Base-by-base conservation (phyloP, 805 yeast genomes). In the Teunomyces aglyptinius region DNA sequence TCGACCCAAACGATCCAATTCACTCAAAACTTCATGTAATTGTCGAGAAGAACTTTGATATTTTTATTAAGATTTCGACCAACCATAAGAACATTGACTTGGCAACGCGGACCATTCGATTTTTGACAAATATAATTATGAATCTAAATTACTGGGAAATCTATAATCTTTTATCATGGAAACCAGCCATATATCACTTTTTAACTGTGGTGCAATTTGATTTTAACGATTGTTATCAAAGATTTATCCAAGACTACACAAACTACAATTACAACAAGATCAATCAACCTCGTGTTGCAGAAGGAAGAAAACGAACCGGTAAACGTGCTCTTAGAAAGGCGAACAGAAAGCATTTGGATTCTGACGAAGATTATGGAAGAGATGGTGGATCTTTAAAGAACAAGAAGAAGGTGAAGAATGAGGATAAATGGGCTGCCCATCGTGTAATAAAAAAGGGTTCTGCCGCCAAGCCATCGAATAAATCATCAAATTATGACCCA, bases 401-500 rank as follows among this genome's bases (percentile, higher is more conserved):
- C 36, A 48, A 48, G 46, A 49, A 49, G 24, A 60, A 55, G 41
- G 45, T 57, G 20, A 43, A 58, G 29, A 57, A 49, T 7, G 67
- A 63, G 22, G 50, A 59, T 4, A 64, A 61, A 44, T 47, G 53
- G 29, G 60, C 57, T 7, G 58, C 65, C n/a, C 73, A 65, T 45
- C 52, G 61, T 32, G 53, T 66, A 11, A 61, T 64, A 32, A 64
- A 65, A 46, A 63, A 50, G 52, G 44, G 36, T 12, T 50, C 54
- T 33, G 52, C 57, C 2, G 32, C 57, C n/a, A 56, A 53, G 33
- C 50, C 56, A 6, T 55, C 62, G 12, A 58, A 56, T 22, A 65
- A 71, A 46, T 68, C 74, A 7, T 67, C 75, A 11, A 73, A 73
- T 52, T 73, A 73, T 47, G 77, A 72, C 50, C 76, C 77, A 1